Base-by-base conservation (phyloP, 345 rosid species). In the Bretschneidera sinensis region DNA sequence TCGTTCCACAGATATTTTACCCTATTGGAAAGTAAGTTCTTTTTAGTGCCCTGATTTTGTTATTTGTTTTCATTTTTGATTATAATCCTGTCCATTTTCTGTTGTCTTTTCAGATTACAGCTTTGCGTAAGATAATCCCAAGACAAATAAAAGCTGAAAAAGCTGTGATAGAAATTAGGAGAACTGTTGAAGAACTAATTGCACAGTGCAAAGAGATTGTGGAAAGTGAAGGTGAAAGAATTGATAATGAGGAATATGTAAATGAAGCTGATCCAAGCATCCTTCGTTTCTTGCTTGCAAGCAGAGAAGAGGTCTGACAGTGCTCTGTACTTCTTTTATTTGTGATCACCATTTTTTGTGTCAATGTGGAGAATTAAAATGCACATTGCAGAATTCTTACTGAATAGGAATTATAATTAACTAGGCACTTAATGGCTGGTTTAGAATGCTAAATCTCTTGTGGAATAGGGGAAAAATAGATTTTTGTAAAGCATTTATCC, bases 111-210 rank as follows among this genome's bases (percentile, higher is more conserved):
- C 72, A 89, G 97, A 63, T 87, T 33, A 53, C 76, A 50, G 78
- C 85, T 48, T 79, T 92, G 74, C 74, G 97, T 80, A 89, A 85
- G 86, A 76, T 92, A 64, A 25, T 89, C 52, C 97, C 97, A 1
- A 85, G 98, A 74, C 98, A 92, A 63, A 81, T 92, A 71, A 89
- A 89, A 77, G 98, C 94, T 55, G 96, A 84, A 79, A 83, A 80
- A 51, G 94, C 98, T 17, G 98, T 92, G 34, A 62, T 73, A 6
- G 63, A 85, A 61, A 87, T 92, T 60, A 81, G 82, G 78, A 62
- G 64, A 76, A 72, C 88, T 8, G 98, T 92, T 48, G 98, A 92
- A 73, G 88, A 89, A 68, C 94, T 92, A 8, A 80, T 92, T 54
- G 65, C 65, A 3, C 85, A 87, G 51, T 92, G 98, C 69, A 92